Evolutionary conservation across 768 basidiomycete species (phyloP).

Genomic region (Suillus placidus): DNA sequence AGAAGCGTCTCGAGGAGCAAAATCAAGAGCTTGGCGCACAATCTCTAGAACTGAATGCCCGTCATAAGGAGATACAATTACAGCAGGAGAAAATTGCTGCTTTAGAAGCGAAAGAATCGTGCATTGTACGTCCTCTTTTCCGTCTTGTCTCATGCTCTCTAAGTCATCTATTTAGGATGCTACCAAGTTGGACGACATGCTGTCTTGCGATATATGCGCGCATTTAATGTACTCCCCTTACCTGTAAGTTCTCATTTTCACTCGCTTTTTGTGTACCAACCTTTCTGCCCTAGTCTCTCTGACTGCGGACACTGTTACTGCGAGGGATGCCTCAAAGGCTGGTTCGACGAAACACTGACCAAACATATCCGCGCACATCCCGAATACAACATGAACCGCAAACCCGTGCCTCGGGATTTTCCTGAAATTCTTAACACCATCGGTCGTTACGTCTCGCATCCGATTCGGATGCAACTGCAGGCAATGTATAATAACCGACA

Average conservation of each 20-base stretch:
- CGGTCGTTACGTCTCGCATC: conserved; percentile 11
- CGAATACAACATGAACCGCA: conserved; percentile 40
- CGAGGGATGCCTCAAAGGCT: conserved; percentile 57
- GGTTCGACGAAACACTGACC: conserved; percentile 50
- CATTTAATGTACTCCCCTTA: conserved; percentile 43
- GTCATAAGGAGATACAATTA: neutral
- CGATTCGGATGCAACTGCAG: conserved; percentile 23
- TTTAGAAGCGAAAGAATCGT: neutral
- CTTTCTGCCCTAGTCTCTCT: conserved; percentile 46
- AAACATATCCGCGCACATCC: conserved; percentile 55
- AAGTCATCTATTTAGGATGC: conserved; percentile 35
- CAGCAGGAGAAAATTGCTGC: neutral
- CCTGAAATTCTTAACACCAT: conserved; percentile 19
- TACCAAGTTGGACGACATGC: conserved; percentile 51
- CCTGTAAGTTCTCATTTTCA: conserved; percentile 45
- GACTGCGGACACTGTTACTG: conserved; percentile 77
- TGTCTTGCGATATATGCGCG: conserved; percentile 64
- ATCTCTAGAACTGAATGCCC: neutral
- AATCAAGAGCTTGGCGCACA: conserved; percentile 3
- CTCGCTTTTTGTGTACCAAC: conserved; percentile 8
- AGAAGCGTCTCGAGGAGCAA: conserved; percentile 19
- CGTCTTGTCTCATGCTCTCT: conserved; percentile 1
- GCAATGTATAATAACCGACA: conserved; percentile 16
- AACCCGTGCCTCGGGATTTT: conserved; percentile 21
- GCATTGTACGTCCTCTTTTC: neutral